phyloP scores from a whole-genome alignment of 1,139 yeast species.

The Tardiomyces digboiensis region DNA sequence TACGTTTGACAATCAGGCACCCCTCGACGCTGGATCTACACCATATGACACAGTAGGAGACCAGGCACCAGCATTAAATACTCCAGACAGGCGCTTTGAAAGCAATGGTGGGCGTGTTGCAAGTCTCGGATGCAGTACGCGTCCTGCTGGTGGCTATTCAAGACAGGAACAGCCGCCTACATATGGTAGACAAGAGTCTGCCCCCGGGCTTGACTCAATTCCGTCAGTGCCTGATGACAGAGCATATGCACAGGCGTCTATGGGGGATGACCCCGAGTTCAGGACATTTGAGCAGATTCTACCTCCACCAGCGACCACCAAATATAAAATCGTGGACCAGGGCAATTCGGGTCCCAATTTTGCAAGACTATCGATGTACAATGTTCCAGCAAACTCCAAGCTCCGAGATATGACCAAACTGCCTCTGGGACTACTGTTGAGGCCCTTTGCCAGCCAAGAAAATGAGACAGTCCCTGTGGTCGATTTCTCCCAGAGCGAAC shows the following conservation, averaged over 20 bases:
- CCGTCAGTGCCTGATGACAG: constrained; percentile 51
- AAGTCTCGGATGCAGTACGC: no score
- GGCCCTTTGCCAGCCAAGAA: constrained; percentile 60
- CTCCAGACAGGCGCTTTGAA: no score
- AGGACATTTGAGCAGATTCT: constrained; percentile 63
- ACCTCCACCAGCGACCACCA: constrained; percentile 79
- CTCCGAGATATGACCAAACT: constrained; percentile 61
- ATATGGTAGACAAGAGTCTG: background rate
- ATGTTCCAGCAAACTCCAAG: constrained; percentile 68
- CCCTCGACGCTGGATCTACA: background rate
- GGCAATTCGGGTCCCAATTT: constrained; percentile 79
- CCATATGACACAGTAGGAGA: no score
- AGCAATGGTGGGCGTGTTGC: no score
- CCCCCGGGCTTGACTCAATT: constrained; percentile 13
- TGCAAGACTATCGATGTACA: constrained; percentile 73
- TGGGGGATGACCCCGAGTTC: constrained; percentile 37
- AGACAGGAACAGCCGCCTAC: background rate
- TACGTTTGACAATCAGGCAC: background rate
- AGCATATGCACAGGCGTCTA: constrained; percentile 41
- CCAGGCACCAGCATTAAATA: no score
- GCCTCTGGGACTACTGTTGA: constrained; percentile 71
- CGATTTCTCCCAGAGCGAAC: constrained; percentile 49
- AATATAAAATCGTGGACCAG: constrained; percentile 64
- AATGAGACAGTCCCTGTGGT: constrained; percentile 46
- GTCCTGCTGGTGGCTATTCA: background rate